Conservation (phyloP, 352 stramenopile species). For the Phytopythium cucurbitacearum region DNA sequence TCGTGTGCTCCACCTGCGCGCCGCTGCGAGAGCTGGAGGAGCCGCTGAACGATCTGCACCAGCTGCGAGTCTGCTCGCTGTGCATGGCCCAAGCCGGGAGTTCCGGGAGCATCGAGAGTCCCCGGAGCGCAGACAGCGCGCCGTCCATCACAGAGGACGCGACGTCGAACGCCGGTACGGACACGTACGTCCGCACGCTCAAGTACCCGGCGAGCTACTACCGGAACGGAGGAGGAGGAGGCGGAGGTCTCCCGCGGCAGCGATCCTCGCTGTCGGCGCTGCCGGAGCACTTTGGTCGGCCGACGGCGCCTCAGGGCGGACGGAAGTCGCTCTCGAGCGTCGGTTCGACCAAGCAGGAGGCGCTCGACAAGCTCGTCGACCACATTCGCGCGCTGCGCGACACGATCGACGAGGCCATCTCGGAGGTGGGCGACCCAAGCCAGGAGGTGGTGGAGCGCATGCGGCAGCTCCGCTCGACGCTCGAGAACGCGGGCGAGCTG, state of each 20-base stretch:
- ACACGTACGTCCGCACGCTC: constrained; percentile 37
- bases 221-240: no score
- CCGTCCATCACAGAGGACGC: constrained; percentile 12
- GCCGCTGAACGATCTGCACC: constrained; percentile 42
- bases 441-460: constrained; percentile 17
- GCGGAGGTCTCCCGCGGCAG: no score
- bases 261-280: no score
- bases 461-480: constrained; percentile 40
- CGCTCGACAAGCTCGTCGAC: constrained; percentile 49
- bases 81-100: constrained; percentile 54
- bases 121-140: constrained; percentile 16
- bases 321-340: not conserved
- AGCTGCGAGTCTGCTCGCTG: constrained; percentile 62
- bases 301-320: not conserved
- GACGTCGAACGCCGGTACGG: constrained; percentile 44
- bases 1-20: constrained; percentile 70
- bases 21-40: constrained; percentile 71
- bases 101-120: constrained; percentile 16
- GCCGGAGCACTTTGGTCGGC: no score
- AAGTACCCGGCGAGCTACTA: constrained; percentile 19
- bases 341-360: constrained; percentile 22
- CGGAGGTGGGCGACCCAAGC: constrained; percentile 36
- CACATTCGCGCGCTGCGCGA: constrained; percentile 66
- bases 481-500: constrained; percentile 48
- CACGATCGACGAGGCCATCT: constrained; percentile 63